Conservation (phyloP, 768 basidiomycete genomes). For the Calocybe gangraenosa region DNA sequence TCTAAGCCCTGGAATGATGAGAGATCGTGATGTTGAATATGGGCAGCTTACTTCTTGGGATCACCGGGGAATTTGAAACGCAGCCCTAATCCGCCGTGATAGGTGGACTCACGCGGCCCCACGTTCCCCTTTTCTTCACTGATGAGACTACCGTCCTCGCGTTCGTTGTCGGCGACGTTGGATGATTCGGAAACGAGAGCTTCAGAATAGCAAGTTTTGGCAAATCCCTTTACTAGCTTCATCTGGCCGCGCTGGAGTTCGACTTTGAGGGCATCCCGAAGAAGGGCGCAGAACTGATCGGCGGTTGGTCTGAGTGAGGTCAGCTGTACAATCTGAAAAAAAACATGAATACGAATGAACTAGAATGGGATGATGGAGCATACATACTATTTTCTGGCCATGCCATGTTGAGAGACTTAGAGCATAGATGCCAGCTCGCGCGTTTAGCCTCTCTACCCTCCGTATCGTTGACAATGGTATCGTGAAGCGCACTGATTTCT, state of each 20-base stretch:
- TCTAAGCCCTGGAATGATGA: conserved; percentile 32
- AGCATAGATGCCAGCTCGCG: conserved; percentile 94
- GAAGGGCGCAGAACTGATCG: conserved; percentile 84
- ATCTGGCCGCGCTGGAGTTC: conserved; percentile 90
- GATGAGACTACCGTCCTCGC: conserved; percentile 64
- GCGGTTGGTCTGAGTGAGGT: conserved; percentile 92
- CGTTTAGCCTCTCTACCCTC: conserved; percentile 90
- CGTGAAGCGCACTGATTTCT: conserved; percentile 88
- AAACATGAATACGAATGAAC: neutral
- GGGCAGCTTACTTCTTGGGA: conserved; percentile 68
- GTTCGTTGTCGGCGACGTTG: conserved; percentile 57
- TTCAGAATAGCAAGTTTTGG: conserved; percentile 93
- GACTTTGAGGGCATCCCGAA: conserved; percentile 85
- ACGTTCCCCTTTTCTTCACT: conserved; percentile 48
- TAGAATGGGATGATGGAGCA: neutral
- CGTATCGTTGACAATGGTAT: conserved; percentile 90
- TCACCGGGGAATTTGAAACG: conserved; percentile 91
- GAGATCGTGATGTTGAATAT: neutral
- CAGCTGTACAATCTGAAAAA: conserved; percentile 77
- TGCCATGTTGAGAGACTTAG: conserved; percentile 93
- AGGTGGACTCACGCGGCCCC: conserved; percentile 44
- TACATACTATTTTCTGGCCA: conserved; percentile 85
- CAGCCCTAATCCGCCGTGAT: conserved; percentile 76
- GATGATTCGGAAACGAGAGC: conserved; percentile 62
- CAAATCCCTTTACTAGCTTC: conserved; percentile 88